Percentiles rank a stretch among this genome's conserved stretches.
Conservation (phyloP, 1,284 basidiomycete species). For the Agroathelia rolfsii region DNA sequence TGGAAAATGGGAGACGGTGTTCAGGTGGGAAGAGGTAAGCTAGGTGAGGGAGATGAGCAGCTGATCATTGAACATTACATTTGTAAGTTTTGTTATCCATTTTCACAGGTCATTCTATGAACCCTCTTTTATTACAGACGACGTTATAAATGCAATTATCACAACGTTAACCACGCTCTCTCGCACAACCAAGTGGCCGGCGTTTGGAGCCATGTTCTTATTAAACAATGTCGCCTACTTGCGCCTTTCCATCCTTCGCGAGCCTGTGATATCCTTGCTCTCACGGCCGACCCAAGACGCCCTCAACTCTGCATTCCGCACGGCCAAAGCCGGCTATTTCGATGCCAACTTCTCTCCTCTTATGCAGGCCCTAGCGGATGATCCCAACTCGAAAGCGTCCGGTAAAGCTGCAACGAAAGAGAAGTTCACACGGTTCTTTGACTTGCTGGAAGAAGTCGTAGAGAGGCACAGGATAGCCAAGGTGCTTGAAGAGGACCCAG, state of each 20-base stretch:
- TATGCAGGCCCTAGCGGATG: conserved; percentile 61
- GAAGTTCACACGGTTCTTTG: conserved; percentile 71
- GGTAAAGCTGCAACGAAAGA: conserved; percentile 60
- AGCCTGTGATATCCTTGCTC: conserved; percentile 41
- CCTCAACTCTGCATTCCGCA: conserved; percentile 60
- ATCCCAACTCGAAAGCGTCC: conserved; percentile 46
- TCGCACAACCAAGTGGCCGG: conserved; percentile 50
- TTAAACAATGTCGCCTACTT: conserved; percentile 71
- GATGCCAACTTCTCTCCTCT: conserved; percentile 71
- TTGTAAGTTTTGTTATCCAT: conserved; percentile 35
- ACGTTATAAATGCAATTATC: conserved; percentile 54
- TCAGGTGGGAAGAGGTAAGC: conserved; percentile 39
- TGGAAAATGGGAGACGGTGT: conserved; percentile 83
- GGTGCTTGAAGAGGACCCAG: conserved; percentile 63
- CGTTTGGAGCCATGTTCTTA: conserved; percentile 64
- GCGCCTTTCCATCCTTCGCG: conserved; percentile 42
- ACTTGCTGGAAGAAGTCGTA: conserved; percentile 63
- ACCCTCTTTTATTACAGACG: conserved; percentile 35
- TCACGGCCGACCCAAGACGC: conserved; percentile 51
- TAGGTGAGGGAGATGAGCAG: conserved; percentile 43
- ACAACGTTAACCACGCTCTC: conserved; percentile 51
- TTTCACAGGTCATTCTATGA: conserved; percentile 1
- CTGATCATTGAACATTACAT: conserved; percentile 64
- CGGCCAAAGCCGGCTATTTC: conserved; percentile 72
- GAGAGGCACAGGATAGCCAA: conserved; percentile 59